Base-by-base conservation (phyloP, 2,329 filamentous ascomycete species). In the Tolypocladium guangdongense region DNA sequence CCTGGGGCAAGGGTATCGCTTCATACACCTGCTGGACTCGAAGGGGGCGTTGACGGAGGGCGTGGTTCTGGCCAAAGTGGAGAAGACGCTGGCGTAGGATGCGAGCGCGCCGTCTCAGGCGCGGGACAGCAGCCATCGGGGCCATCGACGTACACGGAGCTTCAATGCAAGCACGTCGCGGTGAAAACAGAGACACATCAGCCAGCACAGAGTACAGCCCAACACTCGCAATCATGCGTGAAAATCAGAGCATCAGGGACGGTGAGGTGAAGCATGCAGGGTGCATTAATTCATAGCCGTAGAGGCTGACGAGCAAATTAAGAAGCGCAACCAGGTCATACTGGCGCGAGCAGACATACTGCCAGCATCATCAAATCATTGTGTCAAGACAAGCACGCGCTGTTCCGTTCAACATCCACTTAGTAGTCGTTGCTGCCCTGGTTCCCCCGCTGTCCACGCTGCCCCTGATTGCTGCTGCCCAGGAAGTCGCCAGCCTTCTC, bases 11-110 rank as follows among this genome's bases (percentile, higher is more conserved):
- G 92, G 93, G 1, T 87, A 88, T 60, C 78, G 90, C 12, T 83
- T 96, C 59, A 75, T 97, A 53, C 86, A 85, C 61, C 71, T 97
- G 54, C 76, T 87, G 57, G 84, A 95, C 64, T 74, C 76, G 30
- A 78, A 83, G 57, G 89, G 89, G 0, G 72, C 76, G 33, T 69
- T 81, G 54, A 86, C 81, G 3, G 78, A 81, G 24, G 90, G 88
- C 0, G 76, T 83, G 16, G 63, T 97, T 50, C 70, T 97, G 55
- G 81, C 96, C 33, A 84, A 83, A 66, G 78, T 96, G 51, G 78
- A 77, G 51, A 93, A 91, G 71, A 72, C 64, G 59, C 58, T 76
- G 56, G 56, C 53, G n/a, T 56, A 59, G 50, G 50, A 50, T 20
- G n/a, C 3, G 27, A 20, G 10, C 43, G 32, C 46, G 22, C 7